Evolutionary conservation across 2,329 filamentous ascomycete genomes (phyloP).

Genomic region (Shiraia bambusicola): DNA sequence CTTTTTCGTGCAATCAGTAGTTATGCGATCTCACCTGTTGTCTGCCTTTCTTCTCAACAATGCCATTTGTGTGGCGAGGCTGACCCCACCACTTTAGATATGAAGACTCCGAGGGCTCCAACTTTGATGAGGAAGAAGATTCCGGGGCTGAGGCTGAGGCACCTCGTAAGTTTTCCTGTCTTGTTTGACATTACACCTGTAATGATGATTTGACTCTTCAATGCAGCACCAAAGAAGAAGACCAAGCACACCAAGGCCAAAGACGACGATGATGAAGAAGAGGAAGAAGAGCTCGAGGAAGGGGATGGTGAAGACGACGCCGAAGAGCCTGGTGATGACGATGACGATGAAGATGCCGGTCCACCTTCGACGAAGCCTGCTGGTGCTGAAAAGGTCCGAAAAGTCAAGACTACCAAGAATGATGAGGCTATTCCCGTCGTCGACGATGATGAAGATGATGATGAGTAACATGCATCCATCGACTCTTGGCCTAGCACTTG

Average conservation of each 20-base stretch:
- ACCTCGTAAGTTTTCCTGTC: constrained; percentile 32
- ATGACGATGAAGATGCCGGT: constrained; percentile 42
- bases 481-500: too few species aligned
- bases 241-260: constrained; percentile 35
- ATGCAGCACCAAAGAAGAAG: constrained; percentile 40
- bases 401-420: constrained; percentile 34
- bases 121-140: constrained; percentile 41
- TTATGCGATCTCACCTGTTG: not conserved
- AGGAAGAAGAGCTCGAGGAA: constrained; percentile 37
- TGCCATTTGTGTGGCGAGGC: constrained; percentile 10
- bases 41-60: not conserved
- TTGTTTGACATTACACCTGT: not conserved
- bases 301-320: constrained; percentile 30
- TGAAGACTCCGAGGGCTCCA: constrained; percentile 40
- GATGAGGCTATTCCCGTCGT: constrained; percentile 36
- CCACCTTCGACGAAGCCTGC: constrained; percentile 41
- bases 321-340: constrained; percentile 24
- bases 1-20: not conserved
- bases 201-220: constrained; percentile 1
- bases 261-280: constrained; percentile 37
- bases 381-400: constrained; percentile 36
- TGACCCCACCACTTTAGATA: constrained; percentile 32
- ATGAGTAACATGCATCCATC: constrained; percentile 14
- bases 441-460: constrained; percentile 36
- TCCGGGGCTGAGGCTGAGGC: constrained; percentile 39